These are phyloP conservation scores for Russula sp. DNA, from an alignment of 768 basidiomycete species.

Conservation along the genomic window DNA sequence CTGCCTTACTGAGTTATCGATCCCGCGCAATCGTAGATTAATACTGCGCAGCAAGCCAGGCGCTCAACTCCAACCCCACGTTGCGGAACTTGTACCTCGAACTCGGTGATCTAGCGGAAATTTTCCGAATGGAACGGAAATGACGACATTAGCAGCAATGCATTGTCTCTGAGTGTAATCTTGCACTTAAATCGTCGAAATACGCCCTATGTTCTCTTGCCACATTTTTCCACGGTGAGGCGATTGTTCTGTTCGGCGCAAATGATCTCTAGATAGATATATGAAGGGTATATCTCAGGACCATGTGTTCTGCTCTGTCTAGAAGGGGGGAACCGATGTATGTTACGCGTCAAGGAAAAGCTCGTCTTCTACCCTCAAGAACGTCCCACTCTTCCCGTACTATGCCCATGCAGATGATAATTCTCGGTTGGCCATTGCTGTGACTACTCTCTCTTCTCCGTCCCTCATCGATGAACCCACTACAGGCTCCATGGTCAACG, in stretches of 20 bases:
- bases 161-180: background rate
- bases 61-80: background rate
- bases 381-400: slow-evolving; percentile 26
- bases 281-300: too few species aligned
- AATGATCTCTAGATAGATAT: too few species aligned
- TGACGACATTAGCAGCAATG: background rate
- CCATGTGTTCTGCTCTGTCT: background rate
- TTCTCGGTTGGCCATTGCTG: slow-evolving; percentile 1
- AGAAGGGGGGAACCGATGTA: background rate
- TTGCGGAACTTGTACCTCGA: background rate
- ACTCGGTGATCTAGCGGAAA: background rate
- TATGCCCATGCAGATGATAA: slow-evolving; percentile 25
- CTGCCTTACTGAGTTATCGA: slow-evolving; percentile 4
- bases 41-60: background rate
- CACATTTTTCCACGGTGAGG: background rate
- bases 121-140: background rate
- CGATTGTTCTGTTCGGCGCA: background rate
- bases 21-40: background rate
- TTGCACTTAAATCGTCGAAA: background rate
- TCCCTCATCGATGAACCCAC: slow-evolving; percentile 27
- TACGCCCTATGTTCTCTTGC: background rate
- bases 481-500: slow-evolving; percentile 9
- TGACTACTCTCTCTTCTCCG: background rate
- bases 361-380: slow-evolving; percentile 6
- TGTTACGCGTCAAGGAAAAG: slow-evolving; percentile 3